Base-by-base conservation (phyloP, 202 grass and related monocot genomes). In the Panicum hallii region DNA sequence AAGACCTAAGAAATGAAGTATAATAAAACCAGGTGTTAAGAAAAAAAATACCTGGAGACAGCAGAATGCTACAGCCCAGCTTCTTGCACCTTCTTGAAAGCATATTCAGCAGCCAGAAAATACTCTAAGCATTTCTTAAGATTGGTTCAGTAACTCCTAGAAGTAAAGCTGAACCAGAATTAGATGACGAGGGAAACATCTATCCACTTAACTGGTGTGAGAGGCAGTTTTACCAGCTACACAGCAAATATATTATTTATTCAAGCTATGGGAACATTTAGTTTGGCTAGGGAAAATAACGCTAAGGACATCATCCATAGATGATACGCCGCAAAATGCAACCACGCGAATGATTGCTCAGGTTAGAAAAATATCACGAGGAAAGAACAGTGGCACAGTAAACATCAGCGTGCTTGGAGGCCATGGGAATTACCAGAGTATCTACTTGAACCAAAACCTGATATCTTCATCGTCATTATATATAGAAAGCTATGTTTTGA, bases 81-180 rank as follows among this genome's bases (percentile, higher is more conserved):
- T 79, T 67, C 41, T 79, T 10, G 34, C 68, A 47, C 38, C 26
- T 41, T 46, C n/a, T 49, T 41, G 30, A 19, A 83, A 30, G 48
- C 7, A 78, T 48, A 8, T 28, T 73, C 17, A 72, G 47, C 47
- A 72, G 14, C 22, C 6, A 9, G 5, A 20, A 17, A 6, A 11
- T 49, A 79, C 79, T 71, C 30, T 79, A n/a, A 79, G 54, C 16
- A 30, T 79, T 83, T 73, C 20, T 20, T 65, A 60, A 49, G 22
- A 67, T 30, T 48, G 14, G 43, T 70, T 61, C 50, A 42, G 12
- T 75, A 45, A 47, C 17, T 45, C 41, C 67, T 20, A 80, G 55
- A 68, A 19, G n/a, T 45, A 58, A 70, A 70, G 48, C 23, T 44
- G 34, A 20, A 42, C 46, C 9, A 63, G n/a, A 3, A 44, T 38